Conservation (phyloP, 495 filamentous ascomycete genomes). For the Podospora tetraspora region DNA sequence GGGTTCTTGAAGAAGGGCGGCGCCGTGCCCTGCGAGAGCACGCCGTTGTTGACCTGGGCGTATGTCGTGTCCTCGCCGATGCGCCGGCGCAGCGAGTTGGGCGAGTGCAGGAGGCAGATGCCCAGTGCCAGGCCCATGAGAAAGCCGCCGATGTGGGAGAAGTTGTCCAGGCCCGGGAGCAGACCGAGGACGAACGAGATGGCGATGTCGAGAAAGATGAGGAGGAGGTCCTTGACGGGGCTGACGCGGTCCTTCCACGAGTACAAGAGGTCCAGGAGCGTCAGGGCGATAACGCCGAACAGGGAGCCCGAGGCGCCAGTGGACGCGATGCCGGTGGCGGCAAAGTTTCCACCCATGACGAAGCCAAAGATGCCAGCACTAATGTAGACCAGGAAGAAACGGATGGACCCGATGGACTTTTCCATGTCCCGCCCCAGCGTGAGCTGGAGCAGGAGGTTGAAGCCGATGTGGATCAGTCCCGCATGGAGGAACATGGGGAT, state of each 20-base stretch:
- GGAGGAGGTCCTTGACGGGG: constrained; percentile 74
- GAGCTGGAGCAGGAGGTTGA: constrained; percentile 89
- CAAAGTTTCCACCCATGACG: constrained; percentile 90
- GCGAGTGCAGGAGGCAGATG: constrained; percentile 80
- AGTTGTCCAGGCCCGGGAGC: constrained; percentile 92
- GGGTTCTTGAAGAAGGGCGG: constrained; percentile 62
- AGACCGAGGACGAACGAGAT: constrained; percentile 91
- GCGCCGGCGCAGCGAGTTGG: constrained; percentile 67
- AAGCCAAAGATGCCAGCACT: constrained; percentile 93
- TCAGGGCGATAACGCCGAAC: constrained; percentile 86
- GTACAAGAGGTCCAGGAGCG: constrained; percentile 84
- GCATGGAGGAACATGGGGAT: constrained; percentile 92
- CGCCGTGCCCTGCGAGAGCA: constrained; percentile 39
- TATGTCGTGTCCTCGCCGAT: constrained; percentile 63
- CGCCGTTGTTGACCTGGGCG: constrained; percentile 33
- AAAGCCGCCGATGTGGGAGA: constrained; percentile 94
- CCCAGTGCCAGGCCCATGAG: constrained; percentile 86
- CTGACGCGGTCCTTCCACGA: constrained; percentile 72
- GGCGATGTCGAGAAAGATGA: constrained; percentile 75
- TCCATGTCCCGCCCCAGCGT: constrained; percentile 89
- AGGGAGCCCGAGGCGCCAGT: constrained; percentile 84
- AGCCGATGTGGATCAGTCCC: constrained; percentile 87
- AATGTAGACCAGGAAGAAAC: constrained; percentile 85
- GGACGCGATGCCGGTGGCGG: constrained; percentile 69
- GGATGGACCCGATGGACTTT: constrained; percentile 72